Base-by-base conservation (phyloP, 1,284 basidiomycete genomes). In the Peniophora sp. region DNA sequence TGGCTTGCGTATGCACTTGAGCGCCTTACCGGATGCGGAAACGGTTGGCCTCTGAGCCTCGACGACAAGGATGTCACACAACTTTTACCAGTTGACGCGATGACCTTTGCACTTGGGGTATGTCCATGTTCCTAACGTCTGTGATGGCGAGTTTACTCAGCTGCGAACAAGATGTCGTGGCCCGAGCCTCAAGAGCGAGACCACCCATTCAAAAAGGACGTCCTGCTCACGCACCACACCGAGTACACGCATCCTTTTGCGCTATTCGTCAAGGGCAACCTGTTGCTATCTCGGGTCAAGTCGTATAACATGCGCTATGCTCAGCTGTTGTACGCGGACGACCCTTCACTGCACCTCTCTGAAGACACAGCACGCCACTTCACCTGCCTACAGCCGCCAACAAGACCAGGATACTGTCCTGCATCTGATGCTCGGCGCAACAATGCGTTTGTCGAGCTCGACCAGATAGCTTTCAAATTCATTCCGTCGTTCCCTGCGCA, bases 61-160 rank as follows among this genome's bases (percentile, higher is more conserved):
- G 86, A 88, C 59, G 85, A 87, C 61, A 72, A 80, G 54, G 82
- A 86, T 61, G 69, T 89, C 45, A 78, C 81, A 44, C 84, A 88
- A 58, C 65, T 88, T 25, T 69, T 89, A 22, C 85, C 86, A 6
- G 70, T 85, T 6, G 74, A 79, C 38, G 72, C 72, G 10, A 76
- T 81, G 53, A 73, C 79, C 45, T 85, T 80, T 59, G 73, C 81
- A 52, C 69, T 72, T 59, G 83, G 80, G 50, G 84, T 82, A 61
- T 60, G 78, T 67, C 25, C 35, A 48, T 50, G 34, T 32, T 49
- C 51, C 2, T 19, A 17, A 84, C 80, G 66, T 70, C 12, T 66
- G 79, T 10, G 77, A 83, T 5, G 66, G 71, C 10, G 75, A 79
- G 5, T n/a, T 20, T n/a, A 8, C 16, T 41, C 38, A 41, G 8